Conservation (phyloP, 1,284 basidiomycete species). For the Ceraceosorus guamensis region DNA sequence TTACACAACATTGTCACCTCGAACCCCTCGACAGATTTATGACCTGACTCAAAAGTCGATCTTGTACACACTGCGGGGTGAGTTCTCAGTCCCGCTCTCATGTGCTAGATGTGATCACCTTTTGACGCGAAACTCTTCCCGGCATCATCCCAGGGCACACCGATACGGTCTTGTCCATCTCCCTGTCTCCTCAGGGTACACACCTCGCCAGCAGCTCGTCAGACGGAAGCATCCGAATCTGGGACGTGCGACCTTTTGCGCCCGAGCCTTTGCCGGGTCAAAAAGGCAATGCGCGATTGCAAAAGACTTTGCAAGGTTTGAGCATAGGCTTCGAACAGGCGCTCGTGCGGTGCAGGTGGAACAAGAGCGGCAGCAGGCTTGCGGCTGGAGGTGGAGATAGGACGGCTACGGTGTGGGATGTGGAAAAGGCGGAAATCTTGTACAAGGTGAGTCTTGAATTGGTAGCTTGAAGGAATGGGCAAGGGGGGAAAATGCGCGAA, state of each 20-base stretch:
- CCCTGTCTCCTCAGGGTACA: conserved; percentile 41
- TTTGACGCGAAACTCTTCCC: not conserved
- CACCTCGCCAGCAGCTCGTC: conserved; percentile 37
- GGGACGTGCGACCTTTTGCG: conserved; percentile 49
- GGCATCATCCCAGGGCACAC: conserved; percentile 18
- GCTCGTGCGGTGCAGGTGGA: conserved; percentile 34
- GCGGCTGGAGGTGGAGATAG: conserved; percentile 40
- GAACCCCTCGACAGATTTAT: conserved; percentile 24
- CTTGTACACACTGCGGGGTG: conserved; percentile 25
- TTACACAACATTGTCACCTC: too few species aligned
- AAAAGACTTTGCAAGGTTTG: conserved; percentile 38
- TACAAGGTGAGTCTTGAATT: too few species aligned
- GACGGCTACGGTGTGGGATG: conserved; percentile 42
- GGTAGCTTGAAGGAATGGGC: too few species aligned
- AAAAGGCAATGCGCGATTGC: conserved; percentile 25
- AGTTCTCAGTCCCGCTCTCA: too few species aligned
- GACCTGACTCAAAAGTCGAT: conserved; percentile 33
- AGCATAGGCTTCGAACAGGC: conserved; percentile 43
- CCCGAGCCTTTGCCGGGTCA: conserved; percentile 31
- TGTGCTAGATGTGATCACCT: not conserved
- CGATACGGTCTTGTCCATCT: conserved; percentile 36
- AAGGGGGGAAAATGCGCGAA: not conserved
- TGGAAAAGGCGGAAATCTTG: conserved; percentile 25
- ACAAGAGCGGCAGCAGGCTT: conserved; percentile 34
- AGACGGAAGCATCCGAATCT: conserved; percentile 43